Conservation (phyloP, 192 early-diverging fungal genomes). For the Podila minutissima region DNA sequence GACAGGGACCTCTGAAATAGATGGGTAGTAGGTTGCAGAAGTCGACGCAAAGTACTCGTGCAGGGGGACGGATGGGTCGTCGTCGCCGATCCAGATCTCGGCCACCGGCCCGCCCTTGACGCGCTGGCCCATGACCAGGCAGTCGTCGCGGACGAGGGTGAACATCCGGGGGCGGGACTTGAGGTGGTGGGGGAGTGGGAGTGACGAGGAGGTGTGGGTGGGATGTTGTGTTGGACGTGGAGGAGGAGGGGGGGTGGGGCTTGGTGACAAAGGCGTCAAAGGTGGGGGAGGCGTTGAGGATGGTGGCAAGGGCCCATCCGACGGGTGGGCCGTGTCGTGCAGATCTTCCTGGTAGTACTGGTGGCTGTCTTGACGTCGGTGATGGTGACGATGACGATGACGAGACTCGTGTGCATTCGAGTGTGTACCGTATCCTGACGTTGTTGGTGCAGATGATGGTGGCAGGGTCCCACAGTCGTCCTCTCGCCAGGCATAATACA, state of each 20-base stretch:
- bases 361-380: neutral
- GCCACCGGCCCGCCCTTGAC: conserved; percentile 33
- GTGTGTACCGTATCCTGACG: neutral
- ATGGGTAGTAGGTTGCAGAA: no score
- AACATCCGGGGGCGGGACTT: conserved; percentile 7
- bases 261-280: no score
- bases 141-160: conserved; percentile 20
- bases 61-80: neutral
- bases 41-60: no score
- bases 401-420: neutral
- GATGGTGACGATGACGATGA: neutral
- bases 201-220: neutral
- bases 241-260: no score
- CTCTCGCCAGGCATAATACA: conserved; percentile 39
- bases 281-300: no score
- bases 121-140: conserved; percentile 16
- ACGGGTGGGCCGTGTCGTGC: neutral
- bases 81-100: conserved; percentile 33
- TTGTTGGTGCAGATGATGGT: neutral
- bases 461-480: neutral
- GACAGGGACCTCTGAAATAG: no score
- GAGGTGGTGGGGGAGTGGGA: neutral
- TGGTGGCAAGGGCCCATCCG: neutral
- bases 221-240: neutral
- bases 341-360: neutral